A percentile compares a stretch with the other conserved stretches of the same genome.
Conservation (phyloP, 2,329 filamentous ascomycete species). For the Sporothrix inflata region DNA sequence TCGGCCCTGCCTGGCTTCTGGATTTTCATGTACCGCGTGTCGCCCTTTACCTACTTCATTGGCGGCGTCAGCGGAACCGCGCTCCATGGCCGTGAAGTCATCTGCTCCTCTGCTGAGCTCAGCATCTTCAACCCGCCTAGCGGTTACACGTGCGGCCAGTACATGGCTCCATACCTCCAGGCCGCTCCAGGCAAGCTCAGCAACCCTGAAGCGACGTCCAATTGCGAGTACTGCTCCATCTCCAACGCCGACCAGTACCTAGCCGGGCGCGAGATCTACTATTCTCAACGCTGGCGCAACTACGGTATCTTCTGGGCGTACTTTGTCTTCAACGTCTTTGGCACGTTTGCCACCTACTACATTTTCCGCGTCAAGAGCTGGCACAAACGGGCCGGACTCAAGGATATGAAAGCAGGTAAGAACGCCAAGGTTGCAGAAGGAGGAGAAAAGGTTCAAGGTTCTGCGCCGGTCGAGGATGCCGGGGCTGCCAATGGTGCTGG, state of each 20-base stretch:
- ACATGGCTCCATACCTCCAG: conserved; percentile 61
- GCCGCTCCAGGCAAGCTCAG: conserved; percentile 61
- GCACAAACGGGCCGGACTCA: background rate
- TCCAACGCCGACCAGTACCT: conserved; percentile 65
- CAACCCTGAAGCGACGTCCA: conserved; percentile 58
- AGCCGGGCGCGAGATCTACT: conserved; percentile 51
- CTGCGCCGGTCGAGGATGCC: background rate
- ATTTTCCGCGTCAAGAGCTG: conserved; percentile 57
- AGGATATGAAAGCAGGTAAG: background rate
- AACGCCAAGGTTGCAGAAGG: background rate
- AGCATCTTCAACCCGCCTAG: conserved; percentile 67
- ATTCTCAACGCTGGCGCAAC: conserved; percentile 66
- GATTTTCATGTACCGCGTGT: conserved; percentile 75
- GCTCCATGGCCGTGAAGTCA: conserved; percentile 57
- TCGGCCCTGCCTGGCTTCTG: conserved; percentile 68
- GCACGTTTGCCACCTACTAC: conserved; percentile 65
- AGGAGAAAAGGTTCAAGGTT: background rate
- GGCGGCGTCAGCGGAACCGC: conserved; percentile 69
- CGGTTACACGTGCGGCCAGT: conserved; percentile 64
- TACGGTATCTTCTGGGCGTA: conserved; percentile 72
- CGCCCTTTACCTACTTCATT: conserved; percentile 63
- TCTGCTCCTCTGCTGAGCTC: conserved; percentile 59
- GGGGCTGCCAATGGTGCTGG: background rate
- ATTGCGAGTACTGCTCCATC: conserved; percentile 70
- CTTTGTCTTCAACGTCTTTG: conserved; percentile 64